Evolutionary conservation across 2,329 filamentous ascomycete species (phyloP).

Genomic region (Blastomyces percursus): DNA sequence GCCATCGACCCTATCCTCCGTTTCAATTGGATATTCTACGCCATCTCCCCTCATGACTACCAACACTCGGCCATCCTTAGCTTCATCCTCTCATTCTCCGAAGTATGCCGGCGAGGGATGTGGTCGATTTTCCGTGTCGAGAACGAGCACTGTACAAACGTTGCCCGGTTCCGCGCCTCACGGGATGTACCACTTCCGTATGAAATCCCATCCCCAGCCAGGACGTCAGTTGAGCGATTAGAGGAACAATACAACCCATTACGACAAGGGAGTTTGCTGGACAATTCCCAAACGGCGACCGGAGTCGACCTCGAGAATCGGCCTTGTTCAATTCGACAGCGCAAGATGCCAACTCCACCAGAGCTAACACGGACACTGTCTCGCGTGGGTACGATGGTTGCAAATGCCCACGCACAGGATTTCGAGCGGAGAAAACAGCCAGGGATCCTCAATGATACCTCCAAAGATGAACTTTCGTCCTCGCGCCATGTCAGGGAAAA

Average conservation of each 20-base stretch:
- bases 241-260: not conserved
- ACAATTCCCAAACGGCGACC: not conserved
- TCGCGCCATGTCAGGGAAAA: constrained; percentile 25
- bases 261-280: not conserved
- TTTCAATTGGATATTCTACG: constrained; percentile 91
- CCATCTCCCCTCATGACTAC: constrained; percentile 64
- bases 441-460: constrained; percentile 31
- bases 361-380: constrained; percentile 24
- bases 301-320: not conserved
- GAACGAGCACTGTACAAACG: constrained; percentile 93
- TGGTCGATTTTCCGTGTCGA: constrained; percentile 93
- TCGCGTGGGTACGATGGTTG: constrained; percentile 58
- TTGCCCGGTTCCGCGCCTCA: constrained; percentile 77
- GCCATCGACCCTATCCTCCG: constrained; percentile 70
- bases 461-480: constrained; percentile 23
- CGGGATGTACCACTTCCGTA: constrained; percentile 83
- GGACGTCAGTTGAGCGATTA: not conserved
- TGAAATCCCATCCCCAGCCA: constrained; percentile 30
- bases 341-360: not conserved
- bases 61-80: constrained; percentile 77
- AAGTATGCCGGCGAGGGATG: constrained; percentile 73
- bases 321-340: not conserved
- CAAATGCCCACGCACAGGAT: constrained; percentile 77
- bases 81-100: constrained; percentile 66
- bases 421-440: constrained; percentile 67